These are phyloP conservation scores for Ophiocytium majus DNA, from an alignment of 352 stramenopile genomes.

Conservation along the genomic window DNA sequence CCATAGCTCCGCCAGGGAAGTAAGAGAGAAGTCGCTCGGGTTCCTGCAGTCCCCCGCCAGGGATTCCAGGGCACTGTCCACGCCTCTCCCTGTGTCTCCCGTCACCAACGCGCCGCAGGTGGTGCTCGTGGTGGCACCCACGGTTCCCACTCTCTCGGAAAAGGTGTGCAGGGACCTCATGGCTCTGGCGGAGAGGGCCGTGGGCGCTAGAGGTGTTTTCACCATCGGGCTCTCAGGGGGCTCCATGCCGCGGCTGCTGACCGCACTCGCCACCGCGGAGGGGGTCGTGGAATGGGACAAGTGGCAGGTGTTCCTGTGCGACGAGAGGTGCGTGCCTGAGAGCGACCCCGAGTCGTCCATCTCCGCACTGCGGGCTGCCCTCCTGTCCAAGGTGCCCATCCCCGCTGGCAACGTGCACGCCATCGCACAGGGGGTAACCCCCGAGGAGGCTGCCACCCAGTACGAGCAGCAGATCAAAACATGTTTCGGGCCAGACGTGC, in stretches of 20 bases:
- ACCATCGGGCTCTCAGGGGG: slow-evolving; percentile 52
- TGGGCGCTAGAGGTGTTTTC: slow-evolving; percentile 39
- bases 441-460: slow-evolving; percentile 58
- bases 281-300: slow-evolving; percentile 82
- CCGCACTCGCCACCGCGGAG: slow-evolving; percentile 63
- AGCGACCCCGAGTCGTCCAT: slow-evolving; percentile 66
- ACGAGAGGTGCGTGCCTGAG: slow-evolving; percentile 90
- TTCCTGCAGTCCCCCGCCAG: no score
- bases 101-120: no score
- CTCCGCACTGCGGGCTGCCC: slow-evolving; percentile 40
- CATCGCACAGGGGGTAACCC: slow-evolving; percentile 76
- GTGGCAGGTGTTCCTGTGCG: slow-evolving; percentile 95
- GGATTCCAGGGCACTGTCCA: no score
- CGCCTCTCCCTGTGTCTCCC: no score
- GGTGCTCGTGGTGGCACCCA: slow-evolving; percentile 16
- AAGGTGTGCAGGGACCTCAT: background rate
- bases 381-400: slow-evolving; percentile 80
- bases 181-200: background rate
- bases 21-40: no score
- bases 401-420: slow-evolving; percentile 78
- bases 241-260: slow-evolving; percentile 60
- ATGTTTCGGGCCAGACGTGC: slow-evolving; percentile 24
- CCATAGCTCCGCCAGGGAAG: no score
- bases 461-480: slow-evolving; percentile 62
- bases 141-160: background rate